Evolutionary conservation across 805 yeast genomes (phyloP).

Genomic region (Alloascoidea africana): DNA sequence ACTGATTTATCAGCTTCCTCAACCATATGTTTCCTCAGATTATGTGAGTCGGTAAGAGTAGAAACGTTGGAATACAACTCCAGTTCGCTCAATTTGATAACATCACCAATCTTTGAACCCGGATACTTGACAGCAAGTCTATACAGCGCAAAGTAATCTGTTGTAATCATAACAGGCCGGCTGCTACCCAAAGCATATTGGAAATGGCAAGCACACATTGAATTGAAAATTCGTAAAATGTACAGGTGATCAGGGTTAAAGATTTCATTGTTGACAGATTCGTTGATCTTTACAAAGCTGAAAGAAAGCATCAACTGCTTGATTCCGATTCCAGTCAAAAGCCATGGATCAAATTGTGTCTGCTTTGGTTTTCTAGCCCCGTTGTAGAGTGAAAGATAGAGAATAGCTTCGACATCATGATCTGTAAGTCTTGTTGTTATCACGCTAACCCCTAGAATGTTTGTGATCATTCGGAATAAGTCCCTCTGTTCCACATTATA

Average conservation of each 20-base stretch:
- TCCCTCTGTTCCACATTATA: slow-evolving; percentile 31
- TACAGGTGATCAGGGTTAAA: slow-evolving; percentile 27
- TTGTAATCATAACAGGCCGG: slow-evolving; percentile 24
- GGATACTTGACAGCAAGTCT: slow-evolving; percentile 31
- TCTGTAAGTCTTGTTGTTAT: slow-evolving; percentile 38
- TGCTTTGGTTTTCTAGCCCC: slow-evolving; percentile 39
- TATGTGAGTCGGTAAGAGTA: slow-evolving; percentile 11
- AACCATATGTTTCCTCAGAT: slow-evolving; percentile 16
- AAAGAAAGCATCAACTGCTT: slow-evolving; percentile 32
- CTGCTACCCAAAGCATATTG: slow-evolving; percentile 36
- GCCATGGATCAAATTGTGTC: slow-evolving; percentile 35
- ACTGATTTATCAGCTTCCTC: slow-evolving; percentile 14
- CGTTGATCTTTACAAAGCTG: slow-evolving; percentile 25
- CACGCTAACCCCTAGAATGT: slow-evolving; percentile 31
- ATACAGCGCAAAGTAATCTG: slow-evolving; percentile 25
- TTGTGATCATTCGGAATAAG: slow-evolving; percentile 31
- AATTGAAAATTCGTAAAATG: slow-evolving; percentile 37
- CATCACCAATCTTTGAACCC: slow-evolving; percentile 35
- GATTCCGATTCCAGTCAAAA: slow-evolving; percentile 34
- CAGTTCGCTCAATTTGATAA: slow-evolving; percentile 34
- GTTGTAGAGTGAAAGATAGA: slow-evolving; percentile 38
- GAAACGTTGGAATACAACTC: slow-evolving; percentile 20
- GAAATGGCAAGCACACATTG: slow-evolving; percentile 34
- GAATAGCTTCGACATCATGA: slow-evolving; percentile 44
- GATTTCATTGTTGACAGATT: slow-evolving; percentile 18